Conservation (phyloP, 805 yeast genomes). For the Ogataea nitratoaversa region DNA sequence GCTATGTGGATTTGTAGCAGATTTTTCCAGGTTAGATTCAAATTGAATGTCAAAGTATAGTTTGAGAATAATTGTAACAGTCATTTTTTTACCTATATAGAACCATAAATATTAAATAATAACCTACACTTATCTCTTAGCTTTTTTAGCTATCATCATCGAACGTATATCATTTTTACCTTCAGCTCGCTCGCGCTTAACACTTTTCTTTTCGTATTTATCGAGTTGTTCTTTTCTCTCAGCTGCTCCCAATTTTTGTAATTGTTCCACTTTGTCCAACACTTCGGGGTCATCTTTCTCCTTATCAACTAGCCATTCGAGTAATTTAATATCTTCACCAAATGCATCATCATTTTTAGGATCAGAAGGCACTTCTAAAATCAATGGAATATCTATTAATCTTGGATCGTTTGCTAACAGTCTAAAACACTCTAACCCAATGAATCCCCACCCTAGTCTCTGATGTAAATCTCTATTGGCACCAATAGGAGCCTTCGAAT, state of each 20-base stretch:
- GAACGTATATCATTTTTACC: constrained; percentile 19
- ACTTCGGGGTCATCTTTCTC: constrained; percentile 51
- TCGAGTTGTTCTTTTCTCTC: constrained; percentile 67
- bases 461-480: constrained; percentile 92
- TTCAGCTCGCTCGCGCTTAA: constrained; percentile 21
- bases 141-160: constrained; percentile 21
- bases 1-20: constrained; percentile 38
- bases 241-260: constrained; percentile 57
- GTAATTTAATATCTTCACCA: constrained; percentile 76
- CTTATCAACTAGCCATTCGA: constrained; percentile 76
- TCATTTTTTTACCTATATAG: no score
- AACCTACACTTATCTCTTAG: constrained; percentile 7
- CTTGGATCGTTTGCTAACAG: constrained; percentile 65
- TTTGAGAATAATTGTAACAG: no score
- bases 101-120: no score
- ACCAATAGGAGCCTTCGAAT: constrained; percentile 89
- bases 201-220: constrained; percentile 56
- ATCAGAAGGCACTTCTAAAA: constrained; percentile 79
- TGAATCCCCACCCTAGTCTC: constrained; percentile 79
- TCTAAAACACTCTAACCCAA: constrained; percentile 83
- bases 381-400: constrained; percentile 65
- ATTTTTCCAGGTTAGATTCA: constrained; percentile 40
- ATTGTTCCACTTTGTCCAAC: constrained; percentile 39
- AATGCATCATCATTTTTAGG: constrained; percentile 58
- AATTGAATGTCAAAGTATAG: constrained; percentile 16